Evolutionary conservation across 164 flowering plant species (phyloP).

Genomic region (Euptelea pleiosperma): DNA sequence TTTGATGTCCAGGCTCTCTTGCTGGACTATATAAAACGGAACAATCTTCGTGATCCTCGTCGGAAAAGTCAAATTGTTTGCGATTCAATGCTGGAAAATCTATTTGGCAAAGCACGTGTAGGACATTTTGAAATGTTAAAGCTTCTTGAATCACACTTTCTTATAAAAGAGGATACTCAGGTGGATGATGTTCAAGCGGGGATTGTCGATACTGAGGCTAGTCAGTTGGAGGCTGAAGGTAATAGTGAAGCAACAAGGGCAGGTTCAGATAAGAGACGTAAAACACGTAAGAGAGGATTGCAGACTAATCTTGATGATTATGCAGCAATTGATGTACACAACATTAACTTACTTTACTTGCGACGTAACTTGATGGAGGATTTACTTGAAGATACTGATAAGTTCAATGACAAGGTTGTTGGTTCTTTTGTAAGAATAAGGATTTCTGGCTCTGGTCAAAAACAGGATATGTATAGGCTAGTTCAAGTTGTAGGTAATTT

Average conservation of each 20-base stretch:
- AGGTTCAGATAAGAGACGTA: slow-evolving; percentile 56
- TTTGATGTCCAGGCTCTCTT: slow-evolving; percentile 85
- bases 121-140: slow-evolving; percentile 98
- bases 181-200: slow-evolving; percentile 60
- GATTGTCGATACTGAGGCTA: slow-evolving; percentile 56
- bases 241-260: slow-evolving; percentile 39
- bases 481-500: slow-evolving; percentile 86
- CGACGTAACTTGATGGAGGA: slow-evolving; percentile 72
- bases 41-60: slow-evolving; percentile 90
- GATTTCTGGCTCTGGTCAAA: slow-evolving; percentile 69
- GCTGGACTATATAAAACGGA: slow-evolving; percentile 74
- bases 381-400: slow-evolving; percentile 62
- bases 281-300: slow-evolving; percentile 47
- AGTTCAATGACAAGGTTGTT: slow-evolving; percentile 66
- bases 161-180: slow-evolving; percentile 54
- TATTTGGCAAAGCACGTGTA: slow-evolving; percentile 83
- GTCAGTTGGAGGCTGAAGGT: slow-evolving; percentile 54
- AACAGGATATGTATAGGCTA: slow-evolving; percentile 89
- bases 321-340: slow-evolving; percentile 93
- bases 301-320: slow-evolving; percentile 72
- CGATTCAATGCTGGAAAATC: slow-evolving; percentile 68
- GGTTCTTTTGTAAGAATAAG: slow-evolving; percentile 85
- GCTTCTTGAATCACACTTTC: slow-evolving; percentile 87
- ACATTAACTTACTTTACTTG: slow-evolving; percentile 74
- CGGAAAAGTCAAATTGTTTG: slow-evolving; percentile 83